These are phyloP conservation scores for Blakeslea trispora DNA, from an alignment of 371 early-diverging fungal species.

Conservation along the genomic window DNA sequence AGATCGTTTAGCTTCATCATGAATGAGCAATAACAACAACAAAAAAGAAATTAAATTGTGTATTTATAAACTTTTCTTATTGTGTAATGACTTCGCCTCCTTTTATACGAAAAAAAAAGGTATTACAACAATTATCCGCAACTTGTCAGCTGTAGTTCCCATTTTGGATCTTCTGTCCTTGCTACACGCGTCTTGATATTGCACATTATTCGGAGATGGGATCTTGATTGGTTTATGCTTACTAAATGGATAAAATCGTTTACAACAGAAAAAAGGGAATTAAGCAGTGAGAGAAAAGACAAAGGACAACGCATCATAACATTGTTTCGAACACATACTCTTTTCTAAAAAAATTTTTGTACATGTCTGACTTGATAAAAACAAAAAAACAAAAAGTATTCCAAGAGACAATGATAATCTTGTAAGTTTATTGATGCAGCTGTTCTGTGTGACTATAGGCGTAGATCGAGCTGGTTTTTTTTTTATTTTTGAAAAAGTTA, in stretches of 20 bases:
- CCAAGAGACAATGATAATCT: too few relatives aligned
- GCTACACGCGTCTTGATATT: not conserved
- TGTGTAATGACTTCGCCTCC: not conserved
- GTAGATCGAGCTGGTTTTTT: too few relatives aligned
- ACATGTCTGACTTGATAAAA: too few relatives aligned
- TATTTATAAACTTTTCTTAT: not conserved
- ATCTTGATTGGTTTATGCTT: not conserved
- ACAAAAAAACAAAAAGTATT: too few relatives aligned
- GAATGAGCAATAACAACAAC: not conserved
- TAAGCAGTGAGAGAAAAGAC: too few relatives aligned
- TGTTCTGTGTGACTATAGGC: too few relatives aligned
- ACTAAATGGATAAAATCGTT: not conserved
- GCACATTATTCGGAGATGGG: not conserved
- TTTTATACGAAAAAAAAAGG: not conserved
- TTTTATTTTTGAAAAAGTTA: too few relatives aligned
- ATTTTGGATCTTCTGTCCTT: not conserved
- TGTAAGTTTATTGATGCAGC: too few relatives aligned
- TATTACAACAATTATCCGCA: not conserved
- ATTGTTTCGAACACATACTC: too few relatives aligned
- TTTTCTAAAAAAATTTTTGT: too few relatives aligned
- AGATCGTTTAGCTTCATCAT: slow-evolving; percentile 18
- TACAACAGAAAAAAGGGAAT: too few relatives aligned
- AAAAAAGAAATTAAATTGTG: slow-evolving; percentile 5
- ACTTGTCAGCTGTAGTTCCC: not conserved
- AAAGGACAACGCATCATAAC: too few relatives aligned